phyloP scores from a whole-genome alignment of 2,329 filamentous ascomycete species.

The Ceratocystis cacaofunesta region DNA sequence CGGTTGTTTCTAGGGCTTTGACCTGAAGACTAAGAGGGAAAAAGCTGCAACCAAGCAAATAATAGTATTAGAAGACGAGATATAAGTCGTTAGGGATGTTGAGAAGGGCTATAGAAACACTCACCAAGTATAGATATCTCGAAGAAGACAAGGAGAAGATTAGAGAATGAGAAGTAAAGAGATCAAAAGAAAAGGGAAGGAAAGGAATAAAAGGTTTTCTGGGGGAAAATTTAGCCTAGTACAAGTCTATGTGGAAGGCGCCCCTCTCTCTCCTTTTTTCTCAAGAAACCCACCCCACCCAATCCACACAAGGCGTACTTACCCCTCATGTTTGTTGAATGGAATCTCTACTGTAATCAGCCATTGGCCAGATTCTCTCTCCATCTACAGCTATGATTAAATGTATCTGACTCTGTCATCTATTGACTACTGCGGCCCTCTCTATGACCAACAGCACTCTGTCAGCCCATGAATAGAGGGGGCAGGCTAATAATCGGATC shows the following conservation, averaged over 20 bases:
- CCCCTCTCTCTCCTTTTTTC: neutral
- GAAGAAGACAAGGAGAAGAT: constrained; percentile 19
- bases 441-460: no score
- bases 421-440: no score
- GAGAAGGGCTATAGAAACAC: constrained; percentile 10
- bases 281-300: neutral
- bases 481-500: no score
- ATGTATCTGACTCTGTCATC: no score
- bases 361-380: no score
- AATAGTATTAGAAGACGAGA: neutral
- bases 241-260: neutral
- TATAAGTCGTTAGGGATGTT: neutral
- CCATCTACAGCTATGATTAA: no score
- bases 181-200: constrained; percentile 4
- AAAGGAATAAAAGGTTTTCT: constrained; percentile 9
- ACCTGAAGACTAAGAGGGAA: neutral
- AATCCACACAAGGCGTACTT: neutral
- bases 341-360: no score
- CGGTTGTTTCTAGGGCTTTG: constrained; percentile 22
- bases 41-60: neutral
- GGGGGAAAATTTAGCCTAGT: constrained; percentile 7
- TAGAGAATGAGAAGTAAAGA: constrained; percentile 18
- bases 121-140: constrained; percentile 16
- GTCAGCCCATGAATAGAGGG: no score
- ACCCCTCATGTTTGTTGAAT: no score